Evolutionary conservation across 768 basidiomycete genomes (phyloP).

Genomic region (Mrakia hoshinonis): DNA sequence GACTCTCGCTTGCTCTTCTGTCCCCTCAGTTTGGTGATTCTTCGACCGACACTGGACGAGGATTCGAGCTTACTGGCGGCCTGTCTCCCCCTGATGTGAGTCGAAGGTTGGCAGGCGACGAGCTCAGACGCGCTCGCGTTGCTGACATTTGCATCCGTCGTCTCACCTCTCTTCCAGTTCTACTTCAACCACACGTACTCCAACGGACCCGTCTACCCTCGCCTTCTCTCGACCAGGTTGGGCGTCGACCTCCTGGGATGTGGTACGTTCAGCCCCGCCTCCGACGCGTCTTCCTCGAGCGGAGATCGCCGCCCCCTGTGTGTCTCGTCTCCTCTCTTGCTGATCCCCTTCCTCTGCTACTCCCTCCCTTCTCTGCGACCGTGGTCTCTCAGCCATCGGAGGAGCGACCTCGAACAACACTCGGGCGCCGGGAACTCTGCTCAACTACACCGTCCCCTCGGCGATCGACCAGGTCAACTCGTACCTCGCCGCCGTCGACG

Average conservation of each 20-base stretch:
- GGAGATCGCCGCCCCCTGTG: too few species aligned
- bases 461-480: background rate
- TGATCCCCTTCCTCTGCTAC: too few species aligned
- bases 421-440: background rate
- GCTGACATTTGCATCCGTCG: background rate
- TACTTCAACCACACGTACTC: background rate
- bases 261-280: background rate
- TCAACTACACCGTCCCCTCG: background rate
- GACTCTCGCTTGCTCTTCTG: too few species aligned
- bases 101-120: background rate
- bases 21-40: background rate
- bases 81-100: background rate
- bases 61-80: background rate
- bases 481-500: background rate
- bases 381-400: background rate
- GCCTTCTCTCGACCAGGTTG: background rate
- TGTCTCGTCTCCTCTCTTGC: background rate
- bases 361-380: background rate
- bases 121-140: background rate
- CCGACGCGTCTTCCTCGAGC: background rate
- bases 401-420: slow-evolving; percentile 1
- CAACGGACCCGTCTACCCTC: background rate
- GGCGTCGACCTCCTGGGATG: background rate
- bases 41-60: background rate
- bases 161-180: background rate